Evolutionary conservation across 2,329 filamentous ascomycete species (phyloP).

Genomic region (Sclerotinia minor): DNA sequence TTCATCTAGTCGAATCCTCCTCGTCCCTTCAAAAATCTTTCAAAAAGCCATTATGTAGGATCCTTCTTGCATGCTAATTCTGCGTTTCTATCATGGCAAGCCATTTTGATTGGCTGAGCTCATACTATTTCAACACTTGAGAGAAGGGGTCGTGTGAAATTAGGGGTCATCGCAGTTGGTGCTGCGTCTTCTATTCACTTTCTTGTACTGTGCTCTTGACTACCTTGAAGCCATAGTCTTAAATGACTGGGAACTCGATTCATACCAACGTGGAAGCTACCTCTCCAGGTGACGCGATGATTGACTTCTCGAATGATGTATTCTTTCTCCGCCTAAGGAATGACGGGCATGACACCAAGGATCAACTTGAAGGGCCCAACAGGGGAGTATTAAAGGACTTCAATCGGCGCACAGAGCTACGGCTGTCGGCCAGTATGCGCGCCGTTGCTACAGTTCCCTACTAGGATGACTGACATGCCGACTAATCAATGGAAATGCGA

Average conservation of each 20-base stretch:
- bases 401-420: background rate
- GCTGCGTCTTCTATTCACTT: background rate
- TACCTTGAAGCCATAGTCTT: background rate
- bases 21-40: background rate
- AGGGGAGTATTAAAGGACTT: background rate
- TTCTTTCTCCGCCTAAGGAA: constrained; percentile 11
- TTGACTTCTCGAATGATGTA: background rate
- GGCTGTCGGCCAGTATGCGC: background rate
- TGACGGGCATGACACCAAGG: constrained; percentile 14
- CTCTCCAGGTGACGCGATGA: background rate
- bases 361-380: background rate
- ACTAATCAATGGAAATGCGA: background rate
- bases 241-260: background rate
- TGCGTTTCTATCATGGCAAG: too few relatives aligned
- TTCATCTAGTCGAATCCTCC: background rate
- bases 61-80: background rate
- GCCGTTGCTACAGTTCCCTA: background rate
- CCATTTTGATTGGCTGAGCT: background rate
- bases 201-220: background rate
- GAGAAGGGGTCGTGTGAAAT: background rate
- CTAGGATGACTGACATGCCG: background rate
- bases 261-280: background rate
- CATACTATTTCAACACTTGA: background rate
- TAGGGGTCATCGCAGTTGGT: background rate
- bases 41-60: background rate